Evolutionary conservation across 2,329 filamentous ascomycete genomes (phyloP).

Genomic region (Seiridium cupressi): DNA sequence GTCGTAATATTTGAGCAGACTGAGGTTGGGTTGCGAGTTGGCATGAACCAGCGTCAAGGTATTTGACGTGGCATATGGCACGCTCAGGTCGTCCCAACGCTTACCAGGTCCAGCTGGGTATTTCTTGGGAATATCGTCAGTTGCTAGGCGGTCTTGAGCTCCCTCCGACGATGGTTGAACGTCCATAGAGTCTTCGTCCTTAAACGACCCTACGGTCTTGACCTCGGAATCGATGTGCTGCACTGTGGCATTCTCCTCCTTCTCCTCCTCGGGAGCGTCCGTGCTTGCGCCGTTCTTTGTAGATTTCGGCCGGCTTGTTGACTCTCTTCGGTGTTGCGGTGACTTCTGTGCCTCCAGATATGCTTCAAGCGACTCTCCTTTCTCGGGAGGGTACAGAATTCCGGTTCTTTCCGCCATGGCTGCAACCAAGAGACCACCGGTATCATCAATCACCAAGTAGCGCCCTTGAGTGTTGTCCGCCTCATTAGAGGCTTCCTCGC

Average conservation of each 20-base stretch:
- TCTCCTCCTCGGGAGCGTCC: neutral
- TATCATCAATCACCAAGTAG: conserved; percentile 86
- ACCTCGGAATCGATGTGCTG: neutral
- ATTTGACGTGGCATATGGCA: conserved; percentile 68
- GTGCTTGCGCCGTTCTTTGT: neutral
- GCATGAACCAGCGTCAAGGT: conserved; percentile 79
- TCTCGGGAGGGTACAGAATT: conserved; percentile 57
- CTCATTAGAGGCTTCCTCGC: conserved; percentile 31
- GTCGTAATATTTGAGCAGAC: conserved; percentile 83
- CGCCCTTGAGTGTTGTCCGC: conserved; percentile 42
- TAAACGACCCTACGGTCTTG: neutral
- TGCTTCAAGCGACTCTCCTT: conserved; percentile 19
- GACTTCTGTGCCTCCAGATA: conserved; percentile 9
- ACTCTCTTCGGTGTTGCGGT: conserved; percentile 7
- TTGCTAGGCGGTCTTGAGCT: neutral
- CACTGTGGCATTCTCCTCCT: neutral
- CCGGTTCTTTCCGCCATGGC: conserved; percentile 88
- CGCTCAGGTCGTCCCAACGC: conserved; percentile 47
- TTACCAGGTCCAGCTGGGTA: conserved; percentile 12
- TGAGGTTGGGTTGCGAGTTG: conserved; percentile 84
- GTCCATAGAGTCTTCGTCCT: neutral
- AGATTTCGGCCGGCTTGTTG: conserved; percentile 4
- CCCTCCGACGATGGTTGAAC: neutral
- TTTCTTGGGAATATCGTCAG: conserved; percentile 10
- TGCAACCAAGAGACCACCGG: conserved; percentile 76